These are phyloP conservation scores for Colletotrichum falcatum DNA, from an alignment of 2,329 filamentous ascomycete genomes.

Conservation along the genomic window DNA sequence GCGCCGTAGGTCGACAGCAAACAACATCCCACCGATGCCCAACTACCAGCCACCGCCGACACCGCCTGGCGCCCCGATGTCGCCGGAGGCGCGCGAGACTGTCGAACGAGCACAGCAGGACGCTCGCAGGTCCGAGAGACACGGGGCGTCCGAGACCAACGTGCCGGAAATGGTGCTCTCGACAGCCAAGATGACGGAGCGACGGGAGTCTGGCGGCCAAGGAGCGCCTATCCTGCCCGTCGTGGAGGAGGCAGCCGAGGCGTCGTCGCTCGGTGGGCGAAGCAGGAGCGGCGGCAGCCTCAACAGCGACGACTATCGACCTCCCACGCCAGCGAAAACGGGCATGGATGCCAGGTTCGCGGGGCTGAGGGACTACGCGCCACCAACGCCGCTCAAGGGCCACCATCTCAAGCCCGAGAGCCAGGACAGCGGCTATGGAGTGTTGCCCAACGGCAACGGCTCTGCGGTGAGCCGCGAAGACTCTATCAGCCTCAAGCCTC, in stretches of 20 bases:
- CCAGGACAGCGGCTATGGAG: slow-evolving; percentile 61
- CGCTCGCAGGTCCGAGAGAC: slow-evolving; percentile 50
- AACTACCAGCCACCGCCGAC: slow-evolving; percentile 60
- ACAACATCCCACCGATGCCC: slow-evolving; percentile 57
- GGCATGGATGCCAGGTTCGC: slow-evolving; percentile 46
- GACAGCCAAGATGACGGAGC: slow-evolving; percentile 52
- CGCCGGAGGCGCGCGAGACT: slow-evolving; percentile 55
- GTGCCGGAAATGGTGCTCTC: slow-evolving; percentile 72
- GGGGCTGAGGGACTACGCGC: slow-evolving; percentile 44
- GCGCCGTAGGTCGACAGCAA: slow-evolving; percentile 48
- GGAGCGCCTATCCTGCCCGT: slow-evolving; percentile 76
- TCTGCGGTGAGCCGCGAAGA: slow-evolving; percentile 47
- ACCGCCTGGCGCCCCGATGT: slow-evolving; percentile 47
- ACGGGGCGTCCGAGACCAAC: slow-evolving; percentile 57
- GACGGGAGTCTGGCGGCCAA: slow-evolving; percentile 66
- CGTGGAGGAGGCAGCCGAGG: slow-evolving; percentile 90
- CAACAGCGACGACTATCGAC: slow-evolving; percentile 56
- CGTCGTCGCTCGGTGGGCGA: slow-evolving; percentile 71
- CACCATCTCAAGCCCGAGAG: slow-evolving; percentile 59
- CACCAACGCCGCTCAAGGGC: slow-evolving; percentile 63
- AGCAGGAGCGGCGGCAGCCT: slow-evolving; percentile 67
- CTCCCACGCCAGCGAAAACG: slow-evolving; percentile 58
- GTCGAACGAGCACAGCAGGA: slow-evolving; percentile 56
- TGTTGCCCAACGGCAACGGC: slow-evolving; percentile 46
- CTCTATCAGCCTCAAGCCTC: slow-evolving; percentile 50